These are phyloP conservation scores for Vanrija sp. DNA, from an alignment of 1,284 basidiomycete species.

Conservation along the genomic window DNA sequence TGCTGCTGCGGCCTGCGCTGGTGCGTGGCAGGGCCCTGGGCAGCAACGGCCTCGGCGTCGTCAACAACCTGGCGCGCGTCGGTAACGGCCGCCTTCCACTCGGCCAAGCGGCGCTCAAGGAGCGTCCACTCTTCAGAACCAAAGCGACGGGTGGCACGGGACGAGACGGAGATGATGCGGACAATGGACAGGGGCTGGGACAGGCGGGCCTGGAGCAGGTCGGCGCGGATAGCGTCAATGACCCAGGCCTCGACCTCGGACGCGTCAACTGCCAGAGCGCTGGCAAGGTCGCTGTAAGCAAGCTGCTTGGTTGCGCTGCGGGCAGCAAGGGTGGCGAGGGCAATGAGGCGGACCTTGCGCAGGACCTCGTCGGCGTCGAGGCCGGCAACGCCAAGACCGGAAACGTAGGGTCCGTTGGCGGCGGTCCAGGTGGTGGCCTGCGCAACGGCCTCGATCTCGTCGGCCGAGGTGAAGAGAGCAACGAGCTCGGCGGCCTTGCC, in stretches of 20 bases:
- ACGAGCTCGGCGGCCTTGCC: constrained; percentile 40
- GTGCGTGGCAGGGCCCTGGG: constrained; percentile 25
- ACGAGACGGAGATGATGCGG: constrained; percentile 70
- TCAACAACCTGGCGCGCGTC: constrained; percentile 42
- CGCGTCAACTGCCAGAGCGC: constrained; percentile 62
- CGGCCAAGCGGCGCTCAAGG: constrained; percentile 69
- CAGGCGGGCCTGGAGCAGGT: constrained; percentile 76
- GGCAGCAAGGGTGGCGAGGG: constrained; percentile 72
- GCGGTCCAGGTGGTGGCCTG: constrained; percentile 65
- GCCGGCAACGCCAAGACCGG: constrained; percentile 58
- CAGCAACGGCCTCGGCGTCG: constrained; percentile 42
- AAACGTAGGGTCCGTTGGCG: constrained; percentile 55
- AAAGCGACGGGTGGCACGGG: constrained; percentile 60
- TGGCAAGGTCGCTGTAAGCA: constrained; percentile 68
- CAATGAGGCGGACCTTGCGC: constrained; percentile 76
- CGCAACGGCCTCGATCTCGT: constrained; percentile 66
- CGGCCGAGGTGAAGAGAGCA: constrained; percentile 55
- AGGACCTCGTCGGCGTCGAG: constrained; percentile 56
- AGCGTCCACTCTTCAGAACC: constrained; percentile 75
- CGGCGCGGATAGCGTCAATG: constrained; percentile 85
- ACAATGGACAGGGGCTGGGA: constrained; percentile 75
- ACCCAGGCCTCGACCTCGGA: constrained; percentile 83
- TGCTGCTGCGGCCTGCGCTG: constrained; percentile 22
- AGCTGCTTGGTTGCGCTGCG: constrained; percentile 71
- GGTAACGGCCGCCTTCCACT: constrained; percentile 62